These are phyloP conservation scores for Diaporthe longicolla DNA, from an alignment of 2,329 filamentous ascomycete genomes.

Conservation along the genomic window DNA sequence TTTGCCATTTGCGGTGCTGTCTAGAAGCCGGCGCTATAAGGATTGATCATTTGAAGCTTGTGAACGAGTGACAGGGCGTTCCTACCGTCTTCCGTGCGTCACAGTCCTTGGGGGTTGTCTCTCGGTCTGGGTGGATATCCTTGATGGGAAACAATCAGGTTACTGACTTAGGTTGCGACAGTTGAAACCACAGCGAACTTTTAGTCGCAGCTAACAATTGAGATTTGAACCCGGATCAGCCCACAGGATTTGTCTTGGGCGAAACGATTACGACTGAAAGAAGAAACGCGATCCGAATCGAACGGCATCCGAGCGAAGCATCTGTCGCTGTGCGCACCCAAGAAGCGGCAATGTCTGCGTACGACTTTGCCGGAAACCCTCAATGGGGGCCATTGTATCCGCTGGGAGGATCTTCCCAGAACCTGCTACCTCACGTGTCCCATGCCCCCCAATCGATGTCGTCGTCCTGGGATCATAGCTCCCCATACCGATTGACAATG, in stretches of 20 bases:
- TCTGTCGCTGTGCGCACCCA: not conserved
- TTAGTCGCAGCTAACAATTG: not conserved
- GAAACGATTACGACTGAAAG: not conserved
- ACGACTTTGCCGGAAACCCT: slow-evolving; percentile 37
- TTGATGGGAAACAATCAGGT: not conserved
- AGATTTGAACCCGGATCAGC: not conserved
- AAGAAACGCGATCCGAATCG: slow-evolving; percentile 15
- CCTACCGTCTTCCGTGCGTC: not conserved
- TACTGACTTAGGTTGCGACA: slow-evolving; percentile 1
- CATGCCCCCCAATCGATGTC: slow-evolving; percentile 21
- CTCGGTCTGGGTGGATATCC: not conserved
- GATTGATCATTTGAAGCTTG: not conserved
- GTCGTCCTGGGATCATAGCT: slow-evolving; percentile 39
- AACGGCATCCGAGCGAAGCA: slow-evolving; percentile 2
- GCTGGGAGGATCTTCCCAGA: slow-evolving; percentile 36
- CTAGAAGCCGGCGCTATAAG: not conserved
- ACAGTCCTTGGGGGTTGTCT: not conserved
- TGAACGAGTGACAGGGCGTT: no score
- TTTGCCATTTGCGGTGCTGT: not conserved
- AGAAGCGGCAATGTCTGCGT: slow-evolving; percentile 36
- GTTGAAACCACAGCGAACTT: not conserved
- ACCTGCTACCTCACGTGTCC: slow-evolving; percentile 35
- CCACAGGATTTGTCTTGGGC: not conserved
- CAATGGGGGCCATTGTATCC: slow-evolving; percentile 40
- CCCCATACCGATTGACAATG: slow-evolving; percentile 40